Conservation (phyloP, 192 early-diverging fungal genomes). For the Linnemannia elongata region DNA sequence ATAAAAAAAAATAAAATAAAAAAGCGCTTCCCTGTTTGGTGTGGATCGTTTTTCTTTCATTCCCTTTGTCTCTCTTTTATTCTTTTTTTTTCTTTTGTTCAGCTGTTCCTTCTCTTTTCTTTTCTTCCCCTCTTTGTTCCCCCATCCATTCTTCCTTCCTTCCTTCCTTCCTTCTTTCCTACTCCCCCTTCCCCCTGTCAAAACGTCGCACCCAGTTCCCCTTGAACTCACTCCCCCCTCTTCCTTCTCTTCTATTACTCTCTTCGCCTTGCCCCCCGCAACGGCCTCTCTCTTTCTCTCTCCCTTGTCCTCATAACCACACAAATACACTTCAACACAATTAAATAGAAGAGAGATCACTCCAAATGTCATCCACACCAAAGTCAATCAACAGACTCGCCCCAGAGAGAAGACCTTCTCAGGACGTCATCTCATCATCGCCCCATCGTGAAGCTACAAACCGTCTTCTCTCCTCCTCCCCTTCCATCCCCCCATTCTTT, state of each 20-base stretch:
- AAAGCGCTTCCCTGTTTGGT: not conserved
- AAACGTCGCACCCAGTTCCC: not conserved
- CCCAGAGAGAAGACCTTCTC: slow-evolving; percentile 18
- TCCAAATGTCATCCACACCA: slow-evolving; percentile 30
- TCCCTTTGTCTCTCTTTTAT: not conserved
- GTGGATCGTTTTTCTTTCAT: not conserved
- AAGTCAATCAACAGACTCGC: slow-evolving; percentile 14
- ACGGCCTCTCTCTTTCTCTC: not conserved
- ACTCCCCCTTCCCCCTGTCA: not conserved
- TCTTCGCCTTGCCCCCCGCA: too few relatives aligned
- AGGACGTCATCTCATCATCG: slow-evolving; percentile 45
- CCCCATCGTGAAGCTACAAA: slow-evolving; percentile 43
- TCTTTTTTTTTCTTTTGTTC: not conserved
- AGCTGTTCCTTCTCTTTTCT: not conserved
- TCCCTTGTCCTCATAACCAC: not conserved
- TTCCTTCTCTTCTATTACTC: not conserved
- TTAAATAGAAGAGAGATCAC: too few relatives aligned
- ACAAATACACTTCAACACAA: not conserved
- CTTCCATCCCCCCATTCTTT: slow-evolving; percentile 37
- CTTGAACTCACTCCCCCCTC: not conserved
- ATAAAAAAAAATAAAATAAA: too few relatives aligned
- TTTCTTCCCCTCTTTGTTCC: not conserved
- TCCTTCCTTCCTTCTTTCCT: not conserved
- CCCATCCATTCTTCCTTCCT: not conserved
- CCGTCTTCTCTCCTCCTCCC: slow-evolving; percentile 44